Evolutionary conservation across 75 land plant genomes (phyloP), one percentile per base, ranked within the genome.

Genomic region (Sequoia sempervirens): DNA sequence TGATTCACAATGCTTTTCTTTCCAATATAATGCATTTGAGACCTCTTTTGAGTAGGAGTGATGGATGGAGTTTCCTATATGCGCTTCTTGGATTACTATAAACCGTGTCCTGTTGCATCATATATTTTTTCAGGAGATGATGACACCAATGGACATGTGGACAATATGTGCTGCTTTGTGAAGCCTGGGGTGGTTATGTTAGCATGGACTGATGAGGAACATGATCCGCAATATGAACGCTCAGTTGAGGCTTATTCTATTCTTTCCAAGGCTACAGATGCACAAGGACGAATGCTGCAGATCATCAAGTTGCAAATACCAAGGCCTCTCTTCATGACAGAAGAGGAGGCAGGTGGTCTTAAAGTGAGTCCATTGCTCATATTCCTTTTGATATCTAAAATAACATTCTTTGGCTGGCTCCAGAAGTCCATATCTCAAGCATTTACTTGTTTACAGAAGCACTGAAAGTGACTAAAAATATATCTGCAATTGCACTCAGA

Each of bases 111-210:
- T 78, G n/a, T 78, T 78, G 28, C 46, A 45, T 15, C n/a, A 41
- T 58, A 53, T 58, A 34, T 37, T 6, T 72, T 26, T 32, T 50
- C 87, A 93, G 99, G 95, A 70, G 99, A 97, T 90, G 92, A 91
- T 91, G 99, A 97, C 80, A 97, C 99, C 61, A 94, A 97, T 88
- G 99, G 99, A 15, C 99, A 97, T 85, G 79, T 97, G 76, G 99
- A 97, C 86, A 97, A 95, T 73, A 92, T 97, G 90, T 95, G 97
- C 88, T 97, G 99, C 79, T 97, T 97, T 88, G 96, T 84, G 53
- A 93, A 82, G 87, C 99, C 99, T 84, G 96, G 98, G 54, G 92
- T 91, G 69, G 96, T 97, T 28, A 36, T 95, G 75, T 83, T 97
- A 83, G 87, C 95, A 13, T 97, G 99, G 99, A 91, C 93, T 20